These are phyloP conservation scores for Pythium utonaiense DNA, from an alignment of 352 stramenopile species.

Conservation along the genomic window DNA sequence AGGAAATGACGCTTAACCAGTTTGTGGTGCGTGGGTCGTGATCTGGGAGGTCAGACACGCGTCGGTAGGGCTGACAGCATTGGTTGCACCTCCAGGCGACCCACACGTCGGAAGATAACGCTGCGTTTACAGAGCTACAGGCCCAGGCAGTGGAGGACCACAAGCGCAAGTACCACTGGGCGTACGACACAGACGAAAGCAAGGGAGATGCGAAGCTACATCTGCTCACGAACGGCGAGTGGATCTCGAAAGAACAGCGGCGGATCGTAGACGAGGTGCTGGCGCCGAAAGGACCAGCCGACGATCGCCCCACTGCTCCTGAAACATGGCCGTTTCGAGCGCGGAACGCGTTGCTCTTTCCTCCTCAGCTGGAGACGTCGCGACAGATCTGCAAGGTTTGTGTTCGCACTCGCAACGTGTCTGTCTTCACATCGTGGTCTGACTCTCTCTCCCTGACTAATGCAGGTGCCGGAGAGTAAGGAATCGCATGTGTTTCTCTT, in stretches of 20 bases:
- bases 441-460: no score
- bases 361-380: conserved; percentile 54
- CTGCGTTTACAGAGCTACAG: conserved; percentile 71
- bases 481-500: conserved; percentile 25
- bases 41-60: no score
- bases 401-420: background rate
- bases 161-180: conserved; percentile 71
- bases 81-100: conserved; percentile 33
- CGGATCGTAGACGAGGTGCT: conserved; percentile 49
- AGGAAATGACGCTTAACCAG: conserved; percentile 47
- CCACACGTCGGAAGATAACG: conserved; percentile 85
- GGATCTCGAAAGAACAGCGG: conserved; percentile 66
- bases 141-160: conserved; percentile 68
- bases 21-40: conserved; percentile 66
- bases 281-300: conserved; percentile 36
- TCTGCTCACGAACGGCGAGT: conserved; percentile 62
- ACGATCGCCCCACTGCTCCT: conserved; percentile 58
- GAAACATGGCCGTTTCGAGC: conserved; percentile 75
- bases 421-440: no score
- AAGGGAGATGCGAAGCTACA: conserved; percentile 67
- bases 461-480: background rate
- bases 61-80: background rate
- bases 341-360: conserved; percentile 75
- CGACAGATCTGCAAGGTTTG: conserved; percentile 60
- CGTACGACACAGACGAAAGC: conserved; percentile 50